phyloP scores from a whole-genome alignment of 257 asterid species.

The Schizonepeta tenuifolia region DNA sequence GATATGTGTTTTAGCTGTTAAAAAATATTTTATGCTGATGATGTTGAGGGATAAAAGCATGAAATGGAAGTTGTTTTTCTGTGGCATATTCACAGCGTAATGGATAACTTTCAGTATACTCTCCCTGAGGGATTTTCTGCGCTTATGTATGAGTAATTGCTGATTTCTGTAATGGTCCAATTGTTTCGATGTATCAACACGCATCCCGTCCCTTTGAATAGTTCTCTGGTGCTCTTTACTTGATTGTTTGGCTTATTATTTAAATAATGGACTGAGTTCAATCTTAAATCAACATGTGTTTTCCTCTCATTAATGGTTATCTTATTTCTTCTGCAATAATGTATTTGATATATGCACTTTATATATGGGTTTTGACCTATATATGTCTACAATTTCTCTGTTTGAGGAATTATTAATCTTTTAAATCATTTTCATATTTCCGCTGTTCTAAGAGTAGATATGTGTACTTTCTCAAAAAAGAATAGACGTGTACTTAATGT shows the following conservation, averaged over 20 bases:
- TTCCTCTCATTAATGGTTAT: neutral
- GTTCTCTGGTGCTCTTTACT: neutral
- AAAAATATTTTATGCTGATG: neutral
- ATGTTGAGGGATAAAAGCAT: conserved; percentile 1
- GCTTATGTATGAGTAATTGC: neutral
- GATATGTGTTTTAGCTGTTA: neutral
- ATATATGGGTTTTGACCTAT: conserved; percentile 8
- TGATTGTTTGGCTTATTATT: conserved; percentile 3
- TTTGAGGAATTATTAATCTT: conserved; percentile 10
- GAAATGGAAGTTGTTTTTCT: conserved; percentile 8
- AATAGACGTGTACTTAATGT: neutral
- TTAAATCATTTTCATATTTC: neutral
- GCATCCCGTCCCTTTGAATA: neutral
- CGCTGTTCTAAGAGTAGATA: neutral
- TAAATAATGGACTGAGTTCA: conserved; percentile 10
- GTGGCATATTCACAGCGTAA: neutral
- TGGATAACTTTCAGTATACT: conserved; percentile 3
- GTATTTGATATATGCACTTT: conserved; percentile 7
- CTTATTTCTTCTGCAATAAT: conserved; percentile 8
- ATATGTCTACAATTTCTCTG: neutral
- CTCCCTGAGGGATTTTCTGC: neutral
- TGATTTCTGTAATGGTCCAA: neutral
- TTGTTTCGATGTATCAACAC: conserved; percentile 1
- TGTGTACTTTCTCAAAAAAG: too few relatives aligned
- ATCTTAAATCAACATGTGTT: neutral